Conservation (phyloP, 345 rosid genomes). For the Heritiera littoralis region DNA sequence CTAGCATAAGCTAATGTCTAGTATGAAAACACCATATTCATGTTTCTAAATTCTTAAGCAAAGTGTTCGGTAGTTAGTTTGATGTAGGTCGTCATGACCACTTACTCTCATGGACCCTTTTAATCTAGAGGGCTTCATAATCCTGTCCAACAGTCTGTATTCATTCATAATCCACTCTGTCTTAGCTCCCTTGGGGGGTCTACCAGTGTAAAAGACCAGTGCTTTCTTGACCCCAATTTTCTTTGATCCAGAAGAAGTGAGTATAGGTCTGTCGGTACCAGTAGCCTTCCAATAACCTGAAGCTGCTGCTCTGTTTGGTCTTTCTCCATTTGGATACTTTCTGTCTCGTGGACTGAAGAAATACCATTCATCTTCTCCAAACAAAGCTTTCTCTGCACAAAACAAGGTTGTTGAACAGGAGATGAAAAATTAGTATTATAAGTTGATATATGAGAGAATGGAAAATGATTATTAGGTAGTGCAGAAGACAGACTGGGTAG, state of each 20-base stretch:
- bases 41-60: background rate
- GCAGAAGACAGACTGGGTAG: slow-evolving; percentile 41
- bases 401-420: background rate
- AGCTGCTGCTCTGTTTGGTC: slow-evolving; percentile 46
- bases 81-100: background rate
- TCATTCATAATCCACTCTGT: slow-evolving; percentile 62
- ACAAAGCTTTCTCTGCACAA: slow-evolving; percentile 64
- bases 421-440: background rate
- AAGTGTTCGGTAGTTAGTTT: background rate
- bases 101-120: slow-evolving; percentile 61
- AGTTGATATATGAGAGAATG: background rate
- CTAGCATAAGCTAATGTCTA: background rate
- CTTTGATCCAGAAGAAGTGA: slow-evolving; percentile 35
- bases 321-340: slow-evolving; percentile 44
- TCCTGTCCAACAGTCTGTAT: slow-evolving; percentile 40
- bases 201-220: slow-evolving; percentile 45
- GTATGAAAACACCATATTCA: background rate
- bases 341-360: slow-evolving; percentile 61
- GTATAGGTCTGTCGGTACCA: slow-evolving; percentile 43
- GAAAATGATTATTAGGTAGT: slow-evolving; percentile 3
- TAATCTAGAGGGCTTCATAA: slow-evolving; percentile 28
- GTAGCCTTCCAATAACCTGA: slow-evolving; percentile 57
- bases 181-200: slow-evolving; percentile 48
- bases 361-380: slow-evolving; percentile 70
- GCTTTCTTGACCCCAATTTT: slow-evolving; percentile 58